Conservation (phyloP, 306 rosid genomes). For the Begonia fuchsioides region DNA sequence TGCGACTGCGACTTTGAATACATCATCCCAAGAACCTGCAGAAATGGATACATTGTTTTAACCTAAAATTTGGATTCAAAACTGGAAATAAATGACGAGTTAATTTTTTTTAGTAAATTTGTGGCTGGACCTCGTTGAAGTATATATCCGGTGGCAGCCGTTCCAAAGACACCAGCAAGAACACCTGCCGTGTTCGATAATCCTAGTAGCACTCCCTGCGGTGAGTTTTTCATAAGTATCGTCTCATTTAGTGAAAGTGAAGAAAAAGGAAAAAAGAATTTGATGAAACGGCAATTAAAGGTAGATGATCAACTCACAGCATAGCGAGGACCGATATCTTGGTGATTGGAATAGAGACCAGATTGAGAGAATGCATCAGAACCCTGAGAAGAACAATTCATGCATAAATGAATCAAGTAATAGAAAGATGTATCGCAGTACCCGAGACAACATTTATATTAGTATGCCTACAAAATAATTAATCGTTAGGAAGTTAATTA, state of each 20-base stretch:
- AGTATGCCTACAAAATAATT: too few species aligned
- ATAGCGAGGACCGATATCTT: conserved; percentile 93
- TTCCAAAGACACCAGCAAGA: conserved; percentile 89
- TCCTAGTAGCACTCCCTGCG: conserved; percentile 82
- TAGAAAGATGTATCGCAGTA: too few species aligned
- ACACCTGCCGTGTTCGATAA: conserved; percentile 93
- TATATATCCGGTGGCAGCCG: conserved; percentile 92
- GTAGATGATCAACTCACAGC: conserved; percentile 52
- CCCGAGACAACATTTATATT: too few species aligned
- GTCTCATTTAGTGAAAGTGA: not conserved
- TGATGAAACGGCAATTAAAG: not conserved
- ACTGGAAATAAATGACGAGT: too few species aligned
- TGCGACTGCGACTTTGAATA: conserved; percentile 73
- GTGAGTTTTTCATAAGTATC: conserved; percentile 1
- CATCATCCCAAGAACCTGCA: conserved; percentile 93
- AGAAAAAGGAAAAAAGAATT: not conserved
- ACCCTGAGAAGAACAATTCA: conserved; percentile 32
- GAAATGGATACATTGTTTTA: not conserved
- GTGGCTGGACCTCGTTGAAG: conserved; percentile 57
- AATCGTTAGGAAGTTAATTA: too few species aligned
- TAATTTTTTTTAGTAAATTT: not conserved
- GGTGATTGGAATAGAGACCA: conserved; percentile 86
- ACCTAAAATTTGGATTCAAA: too few species aligned
- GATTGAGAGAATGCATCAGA: conserved; percentile 90
- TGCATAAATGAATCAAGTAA: too few species aligned